phyloP scores from a whole-genome alignment of 169 alveolate species.

The Eimeria necatrix region DNA sequence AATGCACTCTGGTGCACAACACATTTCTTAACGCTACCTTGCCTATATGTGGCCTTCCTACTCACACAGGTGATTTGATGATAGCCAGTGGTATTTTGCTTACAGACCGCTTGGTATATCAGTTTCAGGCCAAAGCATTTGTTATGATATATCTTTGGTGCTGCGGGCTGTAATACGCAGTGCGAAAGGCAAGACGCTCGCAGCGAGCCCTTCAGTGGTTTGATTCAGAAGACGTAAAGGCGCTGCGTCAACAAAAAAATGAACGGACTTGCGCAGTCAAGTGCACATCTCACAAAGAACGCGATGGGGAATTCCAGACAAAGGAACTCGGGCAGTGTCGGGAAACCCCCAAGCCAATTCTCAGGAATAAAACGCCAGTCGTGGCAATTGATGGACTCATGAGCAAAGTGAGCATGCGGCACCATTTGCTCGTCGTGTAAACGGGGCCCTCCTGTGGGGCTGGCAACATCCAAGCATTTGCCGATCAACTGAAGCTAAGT shows the following conservation, averaged over 20 bases:
- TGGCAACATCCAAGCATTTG: no score
- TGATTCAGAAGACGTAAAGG: constrained; percentile 10
- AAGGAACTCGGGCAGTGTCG: neutral
- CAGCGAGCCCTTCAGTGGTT: constrained; percentile 49
- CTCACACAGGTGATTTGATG: constrained; percentile 55
- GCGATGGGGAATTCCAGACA: neutral
- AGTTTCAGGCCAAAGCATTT: neutral
- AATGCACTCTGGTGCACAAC: constrained; percentile 39
- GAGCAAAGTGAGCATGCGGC: neutral
- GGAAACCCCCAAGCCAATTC: neutral
- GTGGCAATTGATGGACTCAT: neutral
- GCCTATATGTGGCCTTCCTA: neutral
- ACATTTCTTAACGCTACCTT: constrained; percentile 34
- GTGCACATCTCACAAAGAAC: neutral
- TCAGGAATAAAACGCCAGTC: neutral
- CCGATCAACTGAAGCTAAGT: no score
- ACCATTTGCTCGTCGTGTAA: no score
- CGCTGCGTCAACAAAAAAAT: neutral
- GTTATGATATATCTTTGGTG: no score
- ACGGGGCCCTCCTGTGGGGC: no score
- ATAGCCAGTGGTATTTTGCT: neutral
- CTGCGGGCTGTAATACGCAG: constrained; percentile 12
- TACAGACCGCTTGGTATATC: neutral
- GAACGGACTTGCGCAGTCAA: neutral
- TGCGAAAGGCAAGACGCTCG: constrained; percentile 50